Evolutionary conservation across 345 rosid genomes (phyloP), one percentile per base, ranked within the genome.

Genomic region (Trapa bicornis): DNA sequence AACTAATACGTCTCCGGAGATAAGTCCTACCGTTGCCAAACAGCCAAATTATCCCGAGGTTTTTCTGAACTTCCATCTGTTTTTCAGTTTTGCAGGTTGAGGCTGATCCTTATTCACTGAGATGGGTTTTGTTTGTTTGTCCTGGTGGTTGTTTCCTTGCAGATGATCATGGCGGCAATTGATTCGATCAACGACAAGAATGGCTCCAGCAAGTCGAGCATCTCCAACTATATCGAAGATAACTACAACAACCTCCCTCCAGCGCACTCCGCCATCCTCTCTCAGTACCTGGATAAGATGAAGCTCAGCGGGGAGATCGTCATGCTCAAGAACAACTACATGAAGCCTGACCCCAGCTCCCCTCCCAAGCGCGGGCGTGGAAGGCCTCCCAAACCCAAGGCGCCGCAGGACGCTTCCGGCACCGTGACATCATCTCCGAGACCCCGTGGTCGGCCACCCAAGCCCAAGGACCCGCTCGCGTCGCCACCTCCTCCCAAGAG

Each of bases 351-450:
- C 75, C 92, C 91, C 0, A 72, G 79, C 63, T 85, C 89, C n/a
- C 96, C 96, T 0, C 89, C 94, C 3, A 90, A 82, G 76, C 79
- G 98, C 36, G 96, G 97, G 47, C 94, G 97, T 3, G 94, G 98
- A 53, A 90, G 97, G 37, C 98, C 98, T 3, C 94, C 97, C 0
- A 93, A 90, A 74, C 77, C 90, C 0, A 88, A 83, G 70, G 68
- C 8, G 0, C 75, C 43, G 84, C 96, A 10, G 0, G 74, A 73
- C 0, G 84, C 82, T 2, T 72, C 82, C 0, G 80, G 83, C 0
- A 36, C 69, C 3, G 80, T 71, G 0, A 50, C 72, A 8, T 32
- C 82, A 0, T 72, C 92, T 0, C 86, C 91, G 0, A 82, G 93
- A 41, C 89, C 92, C 3, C 85, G 93, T 0, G 96, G 96, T 42